A percentile compares a stretch with the other conserved stretches of the same genome.
phyloP scores from a whole-genome alignment of 1,284 basidiomycete genomes.

The Phylloporus sp. region DNA sequence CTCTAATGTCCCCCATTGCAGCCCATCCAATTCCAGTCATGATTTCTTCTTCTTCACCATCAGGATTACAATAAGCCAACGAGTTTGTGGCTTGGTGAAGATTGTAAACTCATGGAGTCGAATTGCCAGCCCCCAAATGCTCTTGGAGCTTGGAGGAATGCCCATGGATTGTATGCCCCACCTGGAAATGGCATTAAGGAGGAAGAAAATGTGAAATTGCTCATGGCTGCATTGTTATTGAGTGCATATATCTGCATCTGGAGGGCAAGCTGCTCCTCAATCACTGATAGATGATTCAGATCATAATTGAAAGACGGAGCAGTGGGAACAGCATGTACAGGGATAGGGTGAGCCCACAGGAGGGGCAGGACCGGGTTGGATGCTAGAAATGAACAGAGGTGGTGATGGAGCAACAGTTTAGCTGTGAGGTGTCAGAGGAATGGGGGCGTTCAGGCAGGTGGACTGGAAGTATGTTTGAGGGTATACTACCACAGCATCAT shows the following conservation, averaged over 20 bases:
- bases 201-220: slow-evolving; percentile 74
- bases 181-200: slow-evolving; percentile 69
- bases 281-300: slow-evolving; percentile 51
- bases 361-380: slow-evolving; percentile 50
- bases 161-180: slow-evolving; percentile 66
- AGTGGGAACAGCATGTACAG: slow-evolving; percentile 40
- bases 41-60: slow-evolving; percentile 82
- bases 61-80: slow-evolving; percentile 60
- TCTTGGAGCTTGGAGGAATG: slow-evolving; percentile 58
- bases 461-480: slow-evolving; percentile 61
- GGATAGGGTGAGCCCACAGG: slow-evolving; percentile 74
- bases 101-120: slow-evolving; percentile 61
- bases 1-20: slow-evolving; percentile 61
- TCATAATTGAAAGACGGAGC: slow-evolving; percentile 53
- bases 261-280: slow-evolving; percentile 68
- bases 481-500: slow-evolving; percentile 61
- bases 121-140: slow-evolving; percentile 43
- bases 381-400: slow-evolving; percentile 57
- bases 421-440: slow-evolving; percentile 76
- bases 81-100: slow-evolving; percentile 77
- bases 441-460: slow-evolving; percentile 67
- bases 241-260: slow-evolving; percentile 80
- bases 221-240: slow-evolving; percentile 64
- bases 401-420: slow-evolving; percentile 73
- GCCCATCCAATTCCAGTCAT: slow-evolving; percentile 60